Evolutionary conservation across 257 asterid genomes (phyloP), one percentile per base, ranked within the genome.

Genomic region (Echites panduratus): DNA sequence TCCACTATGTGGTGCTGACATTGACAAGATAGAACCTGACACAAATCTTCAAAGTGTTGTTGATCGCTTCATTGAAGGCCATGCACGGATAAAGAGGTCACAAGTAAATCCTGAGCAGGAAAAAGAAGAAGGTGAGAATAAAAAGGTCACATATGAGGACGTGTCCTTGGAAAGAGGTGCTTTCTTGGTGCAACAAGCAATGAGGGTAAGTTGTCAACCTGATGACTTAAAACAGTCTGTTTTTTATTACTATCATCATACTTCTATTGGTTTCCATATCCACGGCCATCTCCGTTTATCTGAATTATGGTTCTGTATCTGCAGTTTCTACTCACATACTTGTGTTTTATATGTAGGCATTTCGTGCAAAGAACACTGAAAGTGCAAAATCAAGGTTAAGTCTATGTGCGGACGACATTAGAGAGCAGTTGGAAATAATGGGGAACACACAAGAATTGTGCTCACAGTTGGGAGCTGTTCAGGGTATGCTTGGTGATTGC

Each of bases 401-500:
- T 80, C 40, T 88, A 70, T 94, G 99, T 26, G 93, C 92, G 26
- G 95, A 91, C 59, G 99, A 94, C 81, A 86, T 94, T 74, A 85
- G 90, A 80, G 98, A 91, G 82, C 95, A 91, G 74, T 67, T 94
- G 79, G 90, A 83, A 66, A 88, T 79, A 80, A 72, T 48, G 58
- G 99, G 97, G 66, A 83, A 83, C 77, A 91, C 96, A 61, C 86
- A 93, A 4, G 99, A 89, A 75, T 77, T 94, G 79, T 94, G 97
- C 82, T 94, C 99, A 41, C 99, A 91, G 86, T 85, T 94, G 11
- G 99, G 99, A 70, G 99, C 99, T 53, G 96, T 94, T 76, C 80
- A 91, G 71, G 99, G 99, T 24, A 89, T 92, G 98, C 96, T 91
- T 67, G 99, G 99, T 22, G 99, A 94, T 78, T 94, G 99, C 88